Percentiles rank a stretch among this genome's conserved stretches.
These are phyloP conservation scores for Rhizophagus prolifer DNA, from an alignment of 192 early-diverging fungal species.

Conservation along the genomic window DNA sequence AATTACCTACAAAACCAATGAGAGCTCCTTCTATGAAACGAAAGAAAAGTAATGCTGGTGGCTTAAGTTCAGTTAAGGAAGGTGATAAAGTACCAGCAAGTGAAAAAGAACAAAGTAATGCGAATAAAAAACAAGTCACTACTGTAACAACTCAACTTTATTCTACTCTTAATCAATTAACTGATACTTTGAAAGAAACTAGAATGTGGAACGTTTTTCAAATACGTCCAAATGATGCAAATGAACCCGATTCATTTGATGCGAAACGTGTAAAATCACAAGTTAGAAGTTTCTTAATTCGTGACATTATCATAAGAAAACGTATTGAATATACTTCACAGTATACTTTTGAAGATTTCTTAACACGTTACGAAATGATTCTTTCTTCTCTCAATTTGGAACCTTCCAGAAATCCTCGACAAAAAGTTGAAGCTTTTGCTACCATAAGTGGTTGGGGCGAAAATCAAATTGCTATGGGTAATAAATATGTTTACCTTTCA, in stretches of 20 bases:
- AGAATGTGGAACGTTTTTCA: conserved; percentile 83
- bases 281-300: conserved; percentile 66
- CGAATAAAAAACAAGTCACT: conserved; percentile 44
- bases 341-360: conserved; percentile 71
- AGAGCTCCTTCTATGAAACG: conserved; percentile 68
- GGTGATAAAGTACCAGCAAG: conserved; percentile 31
- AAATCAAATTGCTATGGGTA: conserved; percentile 52
- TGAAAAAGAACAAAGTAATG: conserved; percentile 20
- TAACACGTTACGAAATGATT: conserved; percentile 66
- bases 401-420: conserved; percentile 25
- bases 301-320: conserved; percentile 66
- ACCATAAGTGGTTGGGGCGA: conserved; percentile 48
- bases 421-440: conserved; percentile 42
- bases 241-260: conserved; percentile 55
- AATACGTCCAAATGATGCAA: conserved; percentile 66
- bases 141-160: conserved; percentile 60
- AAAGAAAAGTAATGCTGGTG: conserved; percentile 33
- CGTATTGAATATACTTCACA: conserved; percentile 68
- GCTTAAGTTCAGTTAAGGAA: conserved; percentile 20
- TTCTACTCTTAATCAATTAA: conserved; percentile 74
- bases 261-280: conserved; percentile 64
- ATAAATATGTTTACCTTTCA: conserved; percentile 59
- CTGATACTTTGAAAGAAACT: conserved; percentile 74
- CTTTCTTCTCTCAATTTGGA: conserved; percentile 39
- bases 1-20: conserved; percentile 70